Evolutionary conservation across 208 protist genomes (phyloP), one percentile per base, ranked within the genome.

Genomic region (Crithidia bombi): DNA sequence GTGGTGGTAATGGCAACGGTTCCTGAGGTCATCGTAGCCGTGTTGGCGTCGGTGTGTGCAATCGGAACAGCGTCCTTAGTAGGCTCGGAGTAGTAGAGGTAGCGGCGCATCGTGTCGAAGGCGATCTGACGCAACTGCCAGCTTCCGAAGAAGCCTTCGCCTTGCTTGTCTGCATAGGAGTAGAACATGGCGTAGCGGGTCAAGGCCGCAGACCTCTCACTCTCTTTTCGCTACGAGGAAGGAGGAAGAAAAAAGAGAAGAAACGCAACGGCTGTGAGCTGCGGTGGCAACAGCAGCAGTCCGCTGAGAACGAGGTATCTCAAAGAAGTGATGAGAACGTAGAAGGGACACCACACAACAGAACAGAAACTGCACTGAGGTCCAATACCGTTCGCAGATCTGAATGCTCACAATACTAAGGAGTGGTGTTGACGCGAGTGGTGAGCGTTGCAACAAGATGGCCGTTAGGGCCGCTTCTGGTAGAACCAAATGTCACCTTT

Each of bases 11-110:
- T 19, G 12, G 10, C 12, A 6, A 5, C 43, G 10, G 17, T 47
- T 19, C 7, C 15, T 19, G 15, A 47, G 15, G 11, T 26, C 23
- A n/a, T 15, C 12, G 41, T 30, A 36, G 10, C 30, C 15, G 19
- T 36, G 54, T 30, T 25, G 36, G 38, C 12, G 55, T 56, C 39
- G 50, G 5, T 25, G 28, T 65, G 57, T 1, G 26, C 17, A 23
- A 57, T 43, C 5, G 69, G 43, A 17, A 66, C n/a, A 5, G 39
- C 64, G 17, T 66, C 54, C 7, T 11, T 15, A 35, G 55, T 46
- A 1, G 67, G 65, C 69, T 65, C 83, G 11, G 83, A 82, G 76
- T 92, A 92, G 73, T 92, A 89, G 7, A 92, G 41, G 51, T 92
- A 84, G 30, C 86, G 86, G 17, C 86, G 83, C 26, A 68, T 49